These are phyloP conservation scores for Syncephalastrum sp. DNA, from an alignment of 371 early-diverging fungal genomes.

Conservation along the genomic window DNA sequence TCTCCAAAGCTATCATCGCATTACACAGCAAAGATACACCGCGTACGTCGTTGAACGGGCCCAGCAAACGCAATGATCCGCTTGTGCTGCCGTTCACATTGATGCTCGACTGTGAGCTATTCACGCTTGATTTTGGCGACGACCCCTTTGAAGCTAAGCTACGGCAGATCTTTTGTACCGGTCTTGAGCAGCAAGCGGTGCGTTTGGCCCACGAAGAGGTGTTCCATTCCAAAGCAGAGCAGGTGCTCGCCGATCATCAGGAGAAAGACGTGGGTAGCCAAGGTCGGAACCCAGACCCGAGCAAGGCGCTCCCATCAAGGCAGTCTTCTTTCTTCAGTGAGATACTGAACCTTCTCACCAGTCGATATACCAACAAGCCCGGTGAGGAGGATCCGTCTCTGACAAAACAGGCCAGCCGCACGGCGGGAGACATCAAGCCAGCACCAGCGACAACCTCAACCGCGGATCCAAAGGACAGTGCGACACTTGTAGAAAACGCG, in stretches of 20 bases:
- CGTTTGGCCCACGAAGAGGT: no score
- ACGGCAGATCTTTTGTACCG: slow-evolving; percentile 28
- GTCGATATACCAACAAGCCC: slow-evolving; percentile 45
- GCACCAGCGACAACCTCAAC: no score
- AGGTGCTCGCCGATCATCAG: no score
- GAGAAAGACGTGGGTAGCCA: no score
- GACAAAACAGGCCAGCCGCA: slow-evolving; percentile 23
- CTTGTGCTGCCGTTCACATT: background rate
- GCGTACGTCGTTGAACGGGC: slow-evolving; percentile 1
- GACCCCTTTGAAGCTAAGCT: slow-evolving; percentile 42
- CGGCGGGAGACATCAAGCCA: no score
- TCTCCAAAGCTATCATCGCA: slow-evolving; percentile 9
- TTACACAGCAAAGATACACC: background rate
- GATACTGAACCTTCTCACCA: slow-evolving; percentile 13
- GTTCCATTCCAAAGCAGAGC: no score
- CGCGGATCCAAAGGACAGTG: no score
- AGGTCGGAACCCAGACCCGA: no score
- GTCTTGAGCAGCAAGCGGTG: slow-evolving; percentile 33
- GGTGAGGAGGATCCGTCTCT: slow-evolving; percentile 4
- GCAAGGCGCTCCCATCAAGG: no score
- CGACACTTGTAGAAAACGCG: background rate
- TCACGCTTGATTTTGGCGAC: slow-evolving; percentile 29
- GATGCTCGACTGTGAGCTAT: background rate
- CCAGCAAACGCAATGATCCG: slow-evolving; percentile 4
- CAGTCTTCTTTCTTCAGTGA: background rate